Conservation (phyloP, 208 protist species). For the Trypanosoma boissoni region DNA sequence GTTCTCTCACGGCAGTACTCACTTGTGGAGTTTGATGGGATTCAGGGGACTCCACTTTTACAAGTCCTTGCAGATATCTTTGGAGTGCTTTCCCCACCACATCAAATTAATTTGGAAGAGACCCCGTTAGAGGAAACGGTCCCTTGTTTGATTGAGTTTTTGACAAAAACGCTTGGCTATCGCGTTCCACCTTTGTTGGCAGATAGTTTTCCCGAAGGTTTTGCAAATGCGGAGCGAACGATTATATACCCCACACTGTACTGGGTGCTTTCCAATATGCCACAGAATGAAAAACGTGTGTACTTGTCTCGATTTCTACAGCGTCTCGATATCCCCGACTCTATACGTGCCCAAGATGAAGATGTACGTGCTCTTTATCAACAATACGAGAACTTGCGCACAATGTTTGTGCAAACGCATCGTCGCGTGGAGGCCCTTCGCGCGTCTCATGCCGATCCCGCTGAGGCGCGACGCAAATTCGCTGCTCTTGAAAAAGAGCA, state of each 20-base stretch:
- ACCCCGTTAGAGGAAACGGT: conserved; percentile 41
- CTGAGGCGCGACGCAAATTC: conserved; percentile 68
- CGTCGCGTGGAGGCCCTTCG: conserved; percentile 75
- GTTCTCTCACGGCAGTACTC: conserved; percentile 68
- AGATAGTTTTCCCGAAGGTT: conserved; percentile 69
- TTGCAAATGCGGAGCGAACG: conserved; percentile 68
- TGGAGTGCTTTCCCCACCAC: conserved; percentile 54
- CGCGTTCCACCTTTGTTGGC: conserved; percentile 66
- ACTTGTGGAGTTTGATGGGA: conserved; percentile 85
- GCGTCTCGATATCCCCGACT: conserved; percentile 80
- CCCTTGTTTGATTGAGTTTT: conserved; percentile 74
- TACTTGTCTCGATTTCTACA: conserved; percentile 89
- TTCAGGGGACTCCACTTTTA: conserved; percentile 57
- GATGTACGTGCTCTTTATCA: conserved; percentile 79
- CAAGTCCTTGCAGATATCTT: conserved; percentile 89
- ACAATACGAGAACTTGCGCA: conserved; percentile 81
- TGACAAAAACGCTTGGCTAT: conserved; percentile 82
- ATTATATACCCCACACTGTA: conserved; percentile 89
- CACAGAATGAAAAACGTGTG: conserved; percentile 86
- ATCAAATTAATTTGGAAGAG: conserved; percentile 61
- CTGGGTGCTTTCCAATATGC: conserved; percentile 88
- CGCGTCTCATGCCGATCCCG: conserved; percentile 67
- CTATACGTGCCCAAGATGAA: conserved; percentile 84
- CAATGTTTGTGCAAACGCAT: conserved; percentile 81
- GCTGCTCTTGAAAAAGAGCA: conserved; percentile 73